Evolutionary conservation across 495 filamentous ascomycete genomes (phyloP).

Genomic region (Penicillium diatomitis): DNA sequence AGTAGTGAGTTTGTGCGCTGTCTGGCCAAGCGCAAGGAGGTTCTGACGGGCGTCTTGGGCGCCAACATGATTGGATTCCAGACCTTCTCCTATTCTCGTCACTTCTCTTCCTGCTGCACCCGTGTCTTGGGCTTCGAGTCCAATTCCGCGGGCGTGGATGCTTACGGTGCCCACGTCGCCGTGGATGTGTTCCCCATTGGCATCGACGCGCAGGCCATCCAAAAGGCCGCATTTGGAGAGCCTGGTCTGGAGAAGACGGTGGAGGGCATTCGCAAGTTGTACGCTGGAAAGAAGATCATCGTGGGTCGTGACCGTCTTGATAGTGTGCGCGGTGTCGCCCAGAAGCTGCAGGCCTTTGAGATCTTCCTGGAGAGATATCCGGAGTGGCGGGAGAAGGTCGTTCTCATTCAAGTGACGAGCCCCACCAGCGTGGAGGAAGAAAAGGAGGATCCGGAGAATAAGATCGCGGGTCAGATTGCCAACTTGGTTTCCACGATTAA

Average conservation of each 20-base stretch:
- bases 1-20: slow-evolving; percentile 89
- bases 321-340: slow-evolving; percentile 78
- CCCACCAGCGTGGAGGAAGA: slow-evolving; percentile 69
- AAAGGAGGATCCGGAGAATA: slow-evolving; percentile 56
- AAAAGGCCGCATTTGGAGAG: slow-evolving; percentile 59
- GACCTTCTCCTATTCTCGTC: slow-evolving; percentile 82
- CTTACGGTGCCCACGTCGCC: slow-evolving; percentile 77
- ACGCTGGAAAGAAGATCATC: slow-evolving; percentile 79
- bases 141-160: slow-evolving; percentile 69
- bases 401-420: slow-evolving; percentile 88
- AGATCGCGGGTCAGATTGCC: slow-evolving; percentile 73
- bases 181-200: slow-evolving; percentile 89
- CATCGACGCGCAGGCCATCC: slow-evolving; percentile 67
- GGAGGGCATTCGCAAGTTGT: slow-evolving; percentile 55
- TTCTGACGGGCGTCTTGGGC: slow-evolving; percentile 78
- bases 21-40: slow-evolving; percentile 73
- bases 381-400: slow-evolving; percentile 84
- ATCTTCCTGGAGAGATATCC: slow-evolving; percentile 79
- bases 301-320: slow-evolving; percentile 90
- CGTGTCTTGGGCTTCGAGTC: slow-evolving; percentile 80
- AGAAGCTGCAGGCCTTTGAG: slow-evolving; percentile 91
- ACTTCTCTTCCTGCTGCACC: slow-evolving; percentile 88
- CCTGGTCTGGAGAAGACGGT: slow-evolving; percentile 59
- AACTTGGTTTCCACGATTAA: slow-evolving; percentile 87
- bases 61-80: slow-evolving; percentile 91